These are phyloP conservation scores for Taxillus chinensis DNA, from an alignment of 164 flowering plant genomes.

Conservation along the genomic window DNA sequence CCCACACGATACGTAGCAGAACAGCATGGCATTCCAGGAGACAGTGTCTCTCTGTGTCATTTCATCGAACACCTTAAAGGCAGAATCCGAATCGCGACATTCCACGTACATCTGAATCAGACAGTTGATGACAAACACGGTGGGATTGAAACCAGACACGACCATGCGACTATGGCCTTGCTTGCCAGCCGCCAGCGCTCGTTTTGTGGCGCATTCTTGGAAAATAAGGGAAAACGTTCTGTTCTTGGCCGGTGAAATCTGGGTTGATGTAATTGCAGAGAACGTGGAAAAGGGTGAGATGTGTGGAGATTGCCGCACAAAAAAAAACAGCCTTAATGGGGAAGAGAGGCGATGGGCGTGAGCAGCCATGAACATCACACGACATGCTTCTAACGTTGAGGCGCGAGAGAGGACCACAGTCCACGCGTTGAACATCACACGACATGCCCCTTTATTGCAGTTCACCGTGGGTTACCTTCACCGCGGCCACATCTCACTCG, in stretches of 20 bases:
- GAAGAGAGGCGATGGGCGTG: not conserved
- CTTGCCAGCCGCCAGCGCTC: slow-evolving; percentile 32
- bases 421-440: too few species aligned
- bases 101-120: slow-evolving; percentile 54
- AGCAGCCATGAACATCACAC: slow-evolving; percentile 17
- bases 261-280: slow-evolving; percentile 9
- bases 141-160: slow-evolving; percentile 52
- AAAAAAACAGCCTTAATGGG: not conserved
- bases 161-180: slow-evolving; percentile 67
- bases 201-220: slow-evolving; percentile 41
- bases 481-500: slow-evolving; percentile 75
- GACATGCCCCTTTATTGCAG: too few species aligned
- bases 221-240: slow-evolving; percentile 49
- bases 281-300: slow-evolving; percentile 8
- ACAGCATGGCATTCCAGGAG: slow-evolving; percentile 65
- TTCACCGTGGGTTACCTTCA: slow-evolving; percentile 99
- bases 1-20: slow-evolving; percentile 32
- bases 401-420: too few species aligned
- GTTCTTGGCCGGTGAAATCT: slow-evolving; percentile 7
- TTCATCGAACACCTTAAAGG: slow-evolving; percentile 47
- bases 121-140: slow-evolving; percentile 62
- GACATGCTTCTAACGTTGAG: slow-evolving; percentile 11
- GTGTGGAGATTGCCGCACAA: slow-evolving; percentile 5
- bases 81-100: slow-evolving; percentile 33
- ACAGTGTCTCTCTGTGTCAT: slow-evolving; percentile 52